Evolutionary conservation across 192 early-diverging fungal species (phyloP).

Genomic region (Bifiguratus adelaidae): DNA sequence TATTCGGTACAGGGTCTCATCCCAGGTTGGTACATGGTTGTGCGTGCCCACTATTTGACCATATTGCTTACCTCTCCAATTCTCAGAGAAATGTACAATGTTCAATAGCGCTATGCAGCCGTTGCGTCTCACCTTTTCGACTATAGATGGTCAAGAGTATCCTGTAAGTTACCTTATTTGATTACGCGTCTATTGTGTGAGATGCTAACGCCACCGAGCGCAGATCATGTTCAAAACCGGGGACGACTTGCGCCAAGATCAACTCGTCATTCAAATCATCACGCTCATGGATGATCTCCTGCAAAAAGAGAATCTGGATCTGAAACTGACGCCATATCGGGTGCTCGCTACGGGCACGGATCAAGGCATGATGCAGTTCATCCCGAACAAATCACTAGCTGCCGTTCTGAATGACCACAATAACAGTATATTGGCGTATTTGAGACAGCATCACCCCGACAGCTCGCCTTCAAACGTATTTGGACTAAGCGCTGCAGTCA

Average conservation of each 20-base stretch:
- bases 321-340: slow-evolving; percentile 88
- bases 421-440: slow-evolving; percentile 70
- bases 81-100: slow-evolving; percentile 64
- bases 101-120: slow-evolving; percentile 91
- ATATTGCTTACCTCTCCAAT: background rate
- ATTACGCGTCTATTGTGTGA: background rate
- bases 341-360: slow-evolving; percentile 92
- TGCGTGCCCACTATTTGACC: background rate
- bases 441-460: slow-evolving; percentile 65
- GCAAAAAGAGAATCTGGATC: slow-evolving; percentile 91
- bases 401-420: slow-evolving; percentile 80
- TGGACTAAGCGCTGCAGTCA: slow-evolving; percentile 60
- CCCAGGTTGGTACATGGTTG: slow-evolving; percentile 35
- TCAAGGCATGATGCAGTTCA: slow-evolving; percentile 93
- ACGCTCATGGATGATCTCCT: slow-evolving; percentile 94
- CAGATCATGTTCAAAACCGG: slow-evolving; percentile 94
- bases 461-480: slow-evolving; percentile 42
- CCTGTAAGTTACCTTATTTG: slow-evolving; percentile 31
- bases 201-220: background rate
- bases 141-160: slow-evolving; percentile 79
- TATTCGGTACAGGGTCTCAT: slow-evolving; percentile 82
- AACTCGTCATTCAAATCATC: slow-evolving; percentile 95
- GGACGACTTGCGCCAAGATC: slow-evolving; percentile 83
- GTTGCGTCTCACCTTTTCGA: slow-evolving; percentile 75
- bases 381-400: slow-evolving; percentile 83